Evolutionary conservation across 768 basidiomycete species (phyloP), one percentile per base, ranked within the genome.

Genomic region (Boletus vinaceobasis): DNA sequence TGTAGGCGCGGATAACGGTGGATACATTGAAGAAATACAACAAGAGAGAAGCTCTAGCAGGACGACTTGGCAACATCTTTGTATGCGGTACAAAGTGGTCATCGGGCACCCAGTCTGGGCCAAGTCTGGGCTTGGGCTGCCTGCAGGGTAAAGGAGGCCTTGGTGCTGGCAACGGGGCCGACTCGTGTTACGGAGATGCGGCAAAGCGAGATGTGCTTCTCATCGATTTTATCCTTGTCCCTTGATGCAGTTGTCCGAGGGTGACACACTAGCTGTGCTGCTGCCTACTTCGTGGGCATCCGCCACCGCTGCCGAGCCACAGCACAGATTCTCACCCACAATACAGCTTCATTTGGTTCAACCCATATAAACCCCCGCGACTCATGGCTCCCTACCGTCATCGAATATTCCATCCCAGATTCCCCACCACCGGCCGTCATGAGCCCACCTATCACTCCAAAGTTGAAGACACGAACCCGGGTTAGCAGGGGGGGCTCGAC

Each of bases 341-440:
- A n/a, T n/a, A n/a, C n/a, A n/a, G n/a, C n/a, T n/a, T n/a, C n/a
- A n/a, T n/a, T n/a, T n/a, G n/a, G 23, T 23, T 4, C 26, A 19
- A 33, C 43, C 43, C 14, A 63, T 64, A 64, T 52, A 63, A 65
- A n/a, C 32, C 31, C 11, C 23, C 19, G 21, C 37, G 2, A 7
- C 6, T 15, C 15, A 17, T 5, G 27, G 15, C 26, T 15, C 27
- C 43, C 23, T 21, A 0, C 5, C 19, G 21, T 15, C 43, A 37
- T 21, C 37, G 4, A 43, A 5, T 11, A 7, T 14, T 33, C 36
- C 29, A 19, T n/a, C 43, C 19, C 50, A 29, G 14, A 33, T 35
- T 46, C 29, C 14, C 40, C 37, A 29, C 39, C 2, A 4, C 5
- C 39, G 36, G 17, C 27, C 17, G 1, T 9, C 37, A 51, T 60